These are phyloP conservation scores for Elsinoe ampelina DNA, from an alignment of 2,329 filamentous ascomycete genomes.

Conservation along the genomic window DNA sequence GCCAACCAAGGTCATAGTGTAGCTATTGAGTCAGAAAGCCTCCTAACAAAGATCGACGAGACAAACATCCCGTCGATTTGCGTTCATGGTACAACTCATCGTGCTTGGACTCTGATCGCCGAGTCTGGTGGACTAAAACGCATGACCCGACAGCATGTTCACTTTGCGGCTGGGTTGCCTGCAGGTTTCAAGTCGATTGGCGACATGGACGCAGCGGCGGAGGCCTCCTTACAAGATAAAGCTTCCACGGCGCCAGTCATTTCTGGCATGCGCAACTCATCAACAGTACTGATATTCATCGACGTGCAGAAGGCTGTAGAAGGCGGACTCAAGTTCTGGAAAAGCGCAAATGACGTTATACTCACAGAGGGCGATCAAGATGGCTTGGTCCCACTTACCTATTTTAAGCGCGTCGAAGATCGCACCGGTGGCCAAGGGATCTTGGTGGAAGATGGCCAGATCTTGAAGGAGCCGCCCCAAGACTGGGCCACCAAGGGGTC, in stretches of 20 bases:
- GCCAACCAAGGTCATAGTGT: slow-evolving; percentile 94
- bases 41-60: slow-evolving; percentile 60
- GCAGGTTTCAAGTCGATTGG: slow-evolving; percentile 30
- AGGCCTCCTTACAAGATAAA: slow-evolving; percentile 11
- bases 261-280: slow-evolving; percentile 40
- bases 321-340: slow-evolving; percentile 58
- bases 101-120: slow-evolving; percentile 66
- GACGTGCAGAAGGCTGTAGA: slow-evolving; percentile 68
- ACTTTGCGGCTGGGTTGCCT: slow-evolving; percentile 72
- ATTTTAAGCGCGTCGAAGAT: slow-evolving; percentile 63
- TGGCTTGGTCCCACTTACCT: slow-evolving; percentile 55
- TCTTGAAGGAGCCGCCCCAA: slow-evolving; percentile 57
- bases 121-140: slow-evolving; percentile 64
- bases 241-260: slow-evolving; percentile 50
- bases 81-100: slow-evolving; percentile 83
- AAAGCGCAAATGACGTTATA: slow-evolving; percentile 41
- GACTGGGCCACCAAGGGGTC: slow-evolving; percentile 36
- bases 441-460: slow-evolving; percentile 61
- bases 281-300: slow-evolving; percentile 63
- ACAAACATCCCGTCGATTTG: slow-evolving; percentile 37
- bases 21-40: slow-evolving; percentile 57
- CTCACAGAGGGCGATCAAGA: slow-evolving; percentile 41
- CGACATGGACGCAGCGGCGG: slow-evolving; percentile 24
- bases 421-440: slow-evolving; percentile 51
- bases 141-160: slow-evolving; percentile 82